Evolutionary conservation across 441 rosid species (phyloP).

Genomic region (Flueggea neowawraea): DNA sequence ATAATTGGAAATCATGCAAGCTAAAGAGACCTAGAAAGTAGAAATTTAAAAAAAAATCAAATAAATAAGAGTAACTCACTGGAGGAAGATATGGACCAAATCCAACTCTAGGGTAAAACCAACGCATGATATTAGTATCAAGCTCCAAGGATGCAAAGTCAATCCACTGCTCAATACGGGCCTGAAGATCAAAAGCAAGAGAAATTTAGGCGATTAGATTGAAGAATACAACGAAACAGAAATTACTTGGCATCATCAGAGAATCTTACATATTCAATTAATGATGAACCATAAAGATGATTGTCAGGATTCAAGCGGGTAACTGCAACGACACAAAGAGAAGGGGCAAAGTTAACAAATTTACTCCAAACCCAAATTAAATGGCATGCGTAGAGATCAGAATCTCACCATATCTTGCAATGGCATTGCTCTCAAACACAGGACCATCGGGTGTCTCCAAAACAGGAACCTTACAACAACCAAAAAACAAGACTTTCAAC

Average conservation of each 20-base stretch:
- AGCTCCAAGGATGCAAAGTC: conserved; percentile 77
- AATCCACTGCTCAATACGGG: conserved; percentile 87
- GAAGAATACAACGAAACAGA: neutral
- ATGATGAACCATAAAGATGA: conserved; percentile 61
- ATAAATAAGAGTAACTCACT: conserved; percentile 30
- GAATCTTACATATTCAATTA: conserved; percentile 58
- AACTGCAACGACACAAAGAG: conserved; percentile 32
- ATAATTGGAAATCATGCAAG: neutral
- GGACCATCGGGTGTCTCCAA: conserved; percentile 89
- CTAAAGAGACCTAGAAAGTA: neutral
- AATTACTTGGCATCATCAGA: neutral
- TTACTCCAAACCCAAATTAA: neutral
- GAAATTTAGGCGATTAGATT: neutral
- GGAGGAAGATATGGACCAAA: conserved; percentile 46
- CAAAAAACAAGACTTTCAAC: neutral
- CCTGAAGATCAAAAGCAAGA: conserved; percentile 37
- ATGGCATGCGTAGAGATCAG: no score
- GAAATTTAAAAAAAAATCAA: neutral
- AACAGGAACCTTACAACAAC: conserved; percentile 58
- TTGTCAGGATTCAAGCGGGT: conserved; percentile 50
- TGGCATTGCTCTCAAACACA: conserved; percentile 90
- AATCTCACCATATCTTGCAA: conserved; percentile 80
- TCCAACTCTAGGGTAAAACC: conserved; percentile 66
- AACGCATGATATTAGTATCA: conserved; percentile 46
- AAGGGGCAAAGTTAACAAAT: neutral